Evolutionary conservation across 2,329 filamentous ascomycete genomes (phyloP).

Genomic region (Pseudocercospora eumusae): DNA sequence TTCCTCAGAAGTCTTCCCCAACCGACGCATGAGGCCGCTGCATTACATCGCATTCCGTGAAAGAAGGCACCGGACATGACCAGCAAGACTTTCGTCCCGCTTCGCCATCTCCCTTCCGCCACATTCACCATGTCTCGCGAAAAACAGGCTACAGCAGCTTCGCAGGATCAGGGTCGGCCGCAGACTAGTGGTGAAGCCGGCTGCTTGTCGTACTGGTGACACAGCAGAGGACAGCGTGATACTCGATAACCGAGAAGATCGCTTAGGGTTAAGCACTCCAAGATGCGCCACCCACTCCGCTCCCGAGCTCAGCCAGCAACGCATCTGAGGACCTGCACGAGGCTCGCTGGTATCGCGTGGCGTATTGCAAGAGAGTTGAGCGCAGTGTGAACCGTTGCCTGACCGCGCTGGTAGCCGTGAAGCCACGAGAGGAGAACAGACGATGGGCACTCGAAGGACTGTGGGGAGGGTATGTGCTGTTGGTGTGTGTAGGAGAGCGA

Average conservation of each 20-base stretch:
- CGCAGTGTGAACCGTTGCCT: slow-evolving; percentile 39
- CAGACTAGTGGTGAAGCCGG: slow-evolving; percentile 66
- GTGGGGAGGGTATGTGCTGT: slow-evolving; percentile 71
- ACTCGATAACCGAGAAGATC: slow-evolving; percentile 64
- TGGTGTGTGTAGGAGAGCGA: slow-evolving; percentile 47
- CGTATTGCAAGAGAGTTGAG: slow-evolving; percentile 20
- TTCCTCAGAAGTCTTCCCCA: slow-evolving; percentile 74
- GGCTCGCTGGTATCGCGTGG: slow-evolving; percentile 45
- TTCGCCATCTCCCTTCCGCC: slow-evolving; percentile 22
- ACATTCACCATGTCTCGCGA: slow-evolving; percentile 15
- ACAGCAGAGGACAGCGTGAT: slow-evolving; percentile 39
- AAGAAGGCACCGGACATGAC: slow-evolving; percentile 37
- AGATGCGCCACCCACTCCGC: slow-evolving; percentile 43
- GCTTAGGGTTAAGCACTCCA: slow-evolving; percentile 96
- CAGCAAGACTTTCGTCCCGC: slow-evolving; percentile 38
- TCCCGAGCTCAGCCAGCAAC: slow-evolving; percentile 40
- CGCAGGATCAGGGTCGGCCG: slow-evolving; percentile 27
- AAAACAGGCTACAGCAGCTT: slow-evolving; percentile 15
- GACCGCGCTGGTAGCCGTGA: slow-evolving; percentile 20
- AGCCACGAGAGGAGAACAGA: slow-evolving; percentile 63
- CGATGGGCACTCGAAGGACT: slow-evolving; percentile 75
- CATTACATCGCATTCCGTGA: slow-evolving; percentile 28
- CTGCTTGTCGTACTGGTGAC: slow-evolving; percentile 59
- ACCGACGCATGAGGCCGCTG: slow-evolving; percentile 70
- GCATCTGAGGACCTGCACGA: slow-evolving; percentile 59